These are phyloP conservation scores for Podaxis sp. DNA, from an alignment of 768 basidiomycete species.

Conservation along the genomic window DNA sequence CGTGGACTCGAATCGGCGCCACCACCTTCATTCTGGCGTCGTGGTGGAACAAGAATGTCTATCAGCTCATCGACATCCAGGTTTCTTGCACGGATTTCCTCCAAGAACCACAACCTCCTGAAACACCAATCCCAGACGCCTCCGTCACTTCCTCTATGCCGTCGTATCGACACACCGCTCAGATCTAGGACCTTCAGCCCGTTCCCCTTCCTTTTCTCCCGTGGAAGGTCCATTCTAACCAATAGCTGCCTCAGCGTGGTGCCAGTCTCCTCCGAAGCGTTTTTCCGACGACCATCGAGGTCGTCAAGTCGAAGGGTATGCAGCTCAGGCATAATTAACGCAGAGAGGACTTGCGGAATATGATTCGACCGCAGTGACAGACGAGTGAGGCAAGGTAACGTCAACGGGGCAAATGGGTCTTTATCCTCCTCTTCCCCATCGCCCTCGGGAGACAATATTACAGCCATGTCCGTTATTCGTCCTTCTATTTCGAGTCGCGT, in stretches of 20 bases:
- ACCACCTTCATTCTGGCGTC: background rate
- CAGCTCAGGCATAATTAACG: constrained; percentile 30
- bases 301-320: constrained; percentile 30
- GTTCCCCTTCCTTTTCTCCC: background rate
- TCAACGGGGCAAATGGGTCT: background rate
- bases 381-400: constrained; percentile 19
- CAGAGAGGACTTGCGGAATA: constrained; percentile 27
- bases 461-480: background rate
- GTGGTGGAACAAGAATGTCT: background rate
- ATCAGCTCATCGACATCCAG: background rate
- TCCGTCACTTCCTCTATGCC: background rate
- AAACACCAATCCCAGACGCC: constrained; percentile 31
- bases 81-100: background rate
- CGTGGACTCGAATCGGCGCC: background rate
- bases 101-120: constrained; percentile 25
- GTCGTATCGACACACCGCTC: background rate
- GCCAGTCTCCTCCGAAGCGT: constrained; percentile 27
- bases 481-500: constrained; percentile 17
- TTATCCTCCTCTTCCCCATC: background rate
- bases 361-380: constrained; percentile 34
- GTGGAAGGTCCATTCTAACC: constrained; percentile 28
- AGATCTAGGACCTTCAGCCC: background rate
- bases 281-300: constrained; percentile 30
- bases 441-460: background rate
- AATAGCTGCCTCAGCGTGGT: constrained; percentile 26